Conservation (phyloP, 164 flowering plant genomes). For the Saururus chinensis region DNA sequence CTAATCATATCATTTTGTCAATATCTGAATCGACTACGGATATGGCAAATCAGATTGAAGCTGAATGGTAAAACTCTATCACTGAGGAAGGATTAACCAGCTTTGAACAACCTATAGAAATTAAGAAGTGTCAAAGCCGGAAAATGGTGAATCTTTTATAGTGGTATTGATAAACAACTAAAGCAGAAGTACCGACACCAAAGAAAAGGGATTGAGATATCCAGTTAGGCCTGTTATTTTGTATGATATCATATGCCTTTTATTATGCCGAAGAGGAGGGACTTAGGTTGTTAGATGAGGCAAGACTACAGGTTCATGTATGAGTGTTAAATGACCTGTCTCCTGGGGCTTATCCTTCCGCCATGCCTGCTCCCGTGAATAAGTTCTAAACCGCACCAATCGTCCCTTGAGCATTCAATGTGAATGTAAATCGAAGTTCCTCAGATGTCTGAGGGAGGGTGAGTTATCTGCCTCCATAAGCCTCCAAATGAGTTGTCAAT, state of each 20-base stretch:
- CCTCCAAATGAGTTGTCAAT: not conserved
- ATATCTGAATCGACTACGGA: not conserved
- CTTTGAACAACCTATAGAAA: not conserved
- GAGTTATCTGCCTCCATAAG: not conserved
- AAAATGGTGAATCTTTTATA: no score
- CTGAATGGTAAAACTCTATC: not conserved
- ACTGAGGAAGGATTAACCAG: not conserved
- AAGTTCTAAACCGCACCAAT: no score
- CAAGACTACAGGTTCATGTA: not conserved
- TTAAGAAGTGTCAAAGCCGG: not conserved
- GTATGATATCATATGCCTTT: no score
- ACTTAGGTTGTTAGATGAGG: not conserved
- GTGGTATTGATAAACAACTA: no score
- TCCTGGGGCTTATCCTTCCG: not conserved
- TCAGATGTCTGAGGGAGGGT: not conserved
- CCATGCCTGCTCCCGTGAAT: not conserved
- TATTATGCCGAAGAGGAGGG: not conserved
- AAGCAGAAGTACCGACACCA: not conserved
- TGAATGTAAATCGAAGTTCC: no score
- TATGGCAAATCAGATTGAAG: not conserved
- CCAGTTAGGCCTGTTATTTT: not conserved
- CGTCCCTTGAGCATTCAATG: no score
- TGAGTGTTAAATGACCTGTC: not conserved
- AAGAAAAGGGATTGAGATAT: not conserved
- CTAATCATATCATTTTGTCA: not conserved